Base-by-base conservation (phyloP, 2,329 filamentous ascomycete species). In the Hysterium pulicare region DNA sequence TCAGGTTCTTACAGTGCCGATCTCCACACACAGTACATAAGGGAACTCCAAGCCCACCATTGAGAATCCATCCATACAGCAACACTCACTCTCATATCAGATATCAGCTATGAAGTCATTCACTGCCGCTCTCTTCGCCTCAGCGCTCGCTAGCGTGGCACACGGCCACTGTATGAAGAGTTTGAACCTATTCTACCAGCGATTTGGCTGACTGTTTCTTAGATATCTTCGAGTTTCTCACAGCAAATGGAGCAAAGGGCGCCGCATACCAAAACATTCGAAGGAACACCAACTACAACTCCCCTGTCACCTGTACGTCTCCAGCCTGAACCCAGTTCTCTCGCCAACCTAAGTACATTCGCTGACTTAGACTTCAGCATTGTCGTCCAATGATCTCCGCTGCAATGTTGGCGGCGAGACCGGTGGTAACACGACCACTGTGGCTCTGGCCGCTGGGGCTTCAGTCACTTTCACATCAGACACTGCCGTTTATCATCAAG, bases 201-300 rank as follows among this genome's bases (percentile, higher is more conserved):
- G 20, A 5, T 16, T 17, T 30, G 10, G 21, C 23, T 40, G 34
- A 40, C 33, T 6, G 17, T 10, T 8, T n/a, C 35, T 13, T 39
- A 67, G 64, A 68, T 48, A 66, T 66, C 35, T 68, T 67, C 57
- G 53, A 68, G 38, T 54, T 49, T 48, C 52, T 68, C 5, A 66
- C 57, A n/a, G 59, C 62, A 21, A 66, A 66, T 45, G 62, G 62
- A 24, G 47, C 42, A 9, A 62, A 66, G 46, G 63, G 62, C 28
- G 57, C 46, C 15, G 49, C 53, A 9, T 66, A 61, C 42, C 62
- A 67, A 44, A 64, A 66, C 47, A 54, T 68, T 35, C 53, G 65
- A n/a, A 55, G 47, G 13, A 66, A 67, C 41, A 62, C 64, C 3
- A 67, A 67, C 51, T 49, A 58, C 53, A 66, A 68, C 53, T 61